A percentile compares a stretch with the other conserved stretches of the same genome.
These are phyloP conservation scores for Psidium friedrichsthalianum DNA, from an alignment of 345 rosid genomes.

Conservation along the genomic window DNA sequence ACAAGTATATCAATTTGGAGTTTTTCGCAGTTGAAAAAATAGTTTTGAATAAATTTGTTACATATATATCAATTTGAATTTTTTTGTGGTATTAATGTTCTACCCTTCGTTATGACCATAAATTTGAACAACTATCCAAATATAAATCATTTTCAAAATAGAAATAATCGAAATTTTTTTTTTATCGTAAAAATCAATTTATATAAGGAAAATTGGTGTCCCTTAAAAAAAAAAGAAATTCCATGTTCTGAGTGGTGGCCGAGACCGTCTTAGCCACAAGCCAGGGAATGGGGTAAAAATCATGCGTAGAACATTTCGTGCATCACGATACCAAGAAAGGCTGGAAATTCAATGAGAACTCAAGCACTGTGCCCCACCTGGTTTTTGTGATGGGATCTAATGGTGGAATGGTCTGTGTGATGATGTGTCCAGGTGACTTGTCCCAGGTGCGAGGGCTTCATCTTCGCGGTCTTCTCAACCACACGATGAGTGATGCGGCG, in stretches of 20 bases:
- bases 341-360: background rate
- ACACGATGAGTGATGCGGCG: constrained; percentile 33
- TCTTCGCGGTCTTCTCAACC: constrained; percentile 11
- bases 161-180: background rate
- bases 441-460: constrained; percentile 4
- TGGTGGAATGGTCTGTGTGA: background rate
- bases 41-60: no score
- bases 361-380: background rate
- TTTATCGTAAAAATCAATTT: background rate
- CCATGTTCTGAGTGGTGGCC: background rate
- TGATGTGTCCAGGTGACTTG: background rate
- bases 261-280: no score
- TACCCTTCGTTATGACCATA: no score
- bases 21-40: no score
- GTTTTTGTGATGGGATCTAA: background rate
- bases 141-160: no score
- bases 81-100: no score
- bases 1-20: no score
- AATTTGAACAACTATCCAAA: no score
- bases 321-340: background rate
- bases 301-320: background rate
- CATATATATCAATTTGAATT: no score
- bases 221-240: no score
- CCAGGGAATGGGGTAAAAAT: no score
- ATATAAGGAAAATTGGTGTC: background rate